Evolutionary conservation across 495 filamentous ascomycete genomes (phyloP), one percentile per base, ranked within the genome.

Genomic region (Lasiosphaeriaceae sp.): DNA sequence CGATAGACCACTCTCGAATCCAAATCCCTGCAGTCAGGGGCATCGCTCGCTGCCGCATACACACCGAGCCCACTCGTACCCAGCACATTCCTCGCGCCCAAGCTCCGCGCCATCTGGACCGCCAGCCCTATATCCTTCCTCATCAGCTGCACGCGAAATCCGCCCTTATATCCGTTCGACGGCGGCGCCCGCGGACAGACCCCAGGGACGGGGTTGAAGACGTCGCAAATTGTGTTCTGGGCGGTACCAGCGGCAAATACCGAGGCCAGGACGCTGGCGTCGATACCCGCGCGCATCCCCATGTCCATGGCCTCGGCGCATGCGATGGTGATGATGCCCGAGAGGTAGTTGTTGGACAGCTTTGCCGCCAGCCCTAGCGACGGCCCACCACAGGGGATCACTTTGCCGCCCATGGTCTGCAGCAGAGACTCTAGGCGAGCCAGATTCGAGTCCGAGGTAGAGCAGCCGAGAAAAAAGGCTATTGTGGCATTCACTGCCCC

Each of bases 1-100:
- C 80, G 62, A 71, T 76, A 84, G 24, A 83, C 73, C 11, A 84
- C 78, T 44, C 79, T 72, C 26, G 76, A 80, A 61, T 84, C 80
- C 60, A 75, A 53, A 56, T 75, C 76, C 44, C 56, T 68, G 65
- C 77, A 83, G 24, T 70, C 57, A n/a, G 56, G 51, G 62, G 78
- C 74, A 49, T 74, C 65, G 17, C 65, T 72, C 11, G 80, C 75
- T 7, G 59, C 76, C 7, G 69, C 63, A 68, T 81, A 85, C n/a
- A 71, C 73, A 31, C 68, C 66, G 59, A 81, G 56, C 2, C 74
- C 77, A 7, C 37, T 54, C 22, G 68, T 57, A 2, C 77, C 80
- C 14, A 83, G 54, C 0, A 68, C 71, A 51, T 75, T 65, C 56
- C 66, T 70, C 12, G 74, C 66, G 0, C 74, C 80, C 11, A 79